A percentile compares a stretch with the other conserved stretches of the same genome.
Evolutionary conservation across 305 asterid species (phyloP).

Genomic region (Plantago lanceolata): DNA sequence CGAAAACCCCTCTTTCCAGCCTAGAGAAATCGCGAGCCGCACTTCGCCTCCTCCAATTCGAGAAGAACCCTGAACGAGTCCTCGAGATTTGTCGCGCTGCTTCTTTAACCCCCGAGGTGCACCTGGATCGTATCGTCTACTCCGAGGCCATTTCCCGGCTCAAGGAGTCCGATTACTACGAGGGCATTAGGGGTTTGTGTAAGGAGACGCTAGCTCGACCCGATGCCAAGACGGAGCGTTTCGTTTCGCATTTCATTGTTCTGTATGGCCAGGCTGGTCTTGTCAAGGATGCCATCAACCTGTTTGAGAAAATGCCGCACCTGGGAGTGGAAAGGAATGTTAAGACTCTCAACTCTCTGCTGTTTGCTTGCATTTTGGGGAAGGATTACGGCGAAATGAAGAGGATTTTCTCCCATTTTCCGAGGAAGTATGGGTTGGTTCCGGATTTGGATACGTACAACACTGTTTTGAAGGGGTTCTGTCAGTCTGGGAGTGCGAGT

Average conservation of each 20-base stretch:
- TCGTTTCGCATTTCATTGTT: conserved; percentile 49
- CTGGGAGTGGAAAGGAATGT: conserved; percentile 43
- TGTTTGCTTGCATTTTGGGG: conserved; percentile 57
- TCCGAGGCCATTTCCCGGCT: conserved; percentile 54
- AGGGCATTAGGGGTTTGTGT: conserved; percentile 48
- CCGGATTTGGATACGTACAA: conserved; percentile 72
- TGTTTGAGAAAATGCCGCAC: conserved; percentile 61
- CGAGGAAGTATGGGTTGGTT: conserved; percentile 43
- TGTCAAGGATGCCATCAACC: conserved; percentile 41
- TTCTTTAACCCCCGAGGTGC: conserved; percentile 59
- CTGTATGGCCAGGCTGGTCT: conserved; percentile 73
- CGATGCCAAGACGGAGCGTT: conserved; percentile 41
- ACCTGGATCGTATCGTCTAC: conserved; percentile 61
- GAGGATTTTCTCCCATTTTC: conserved; percentile 54
- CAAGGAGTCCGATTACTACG: conserved; percentile 34
- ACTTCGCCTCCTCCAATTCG: conserved; percentile 56
- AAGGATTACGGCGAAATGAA: conserved; percentile 53
- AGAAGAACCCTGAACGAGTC: conserved; percentile 70
- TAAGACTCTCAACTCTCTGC: conserved; percentile 56
- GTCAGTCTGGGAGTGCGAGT: conserved; percentile 53
- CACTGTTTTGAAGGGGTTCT: conserved; percentile 58
- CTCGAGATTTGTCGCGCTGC: conserved; percentile 75
- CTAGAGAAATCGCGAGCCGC: conserved; percentile 57
- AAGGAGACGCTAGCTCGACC: conserved; percentile 46
- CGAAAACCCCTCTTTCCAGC: conserved; percentile 46